Percentiles rank a stretch among this genome's conserved stretches.
Evolutionary conservation across 208 protist species (phyloP).

Genomic region (Crithidia thermophila): DNA sequence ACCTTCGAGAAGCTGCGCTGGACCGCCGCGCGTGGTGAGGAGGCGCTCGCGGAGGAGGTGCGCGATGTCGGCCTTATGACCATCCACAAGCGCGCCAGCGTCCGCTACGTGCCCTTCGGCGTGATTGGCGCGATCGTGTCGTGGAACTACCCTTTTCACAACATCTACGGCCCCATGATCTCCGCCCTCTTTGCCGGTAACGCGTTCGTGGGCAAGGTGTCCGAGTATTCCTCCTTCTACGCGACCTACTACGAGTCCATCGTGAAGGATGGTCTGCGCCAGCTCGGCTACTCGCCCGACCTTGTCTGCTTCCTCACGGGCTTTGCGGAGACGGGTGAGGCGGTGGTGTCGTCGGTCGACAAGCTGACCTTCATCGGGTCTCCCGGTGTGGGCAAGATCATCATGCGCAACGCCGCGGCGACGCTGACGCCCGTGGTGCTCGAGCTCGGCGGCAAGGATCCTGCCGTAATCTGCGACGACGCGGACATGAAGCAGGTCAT

Average conservation of each 20-base stretch:
- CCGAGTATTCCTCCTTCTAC: conserved; percentile 94
- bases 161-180: conserved; percentile 94
- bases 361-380: conserved; percentile 95
- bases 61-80: conserved; percentile 87
- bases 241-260: conserved; percentile 93
- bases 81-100: conserved; percentile 86
- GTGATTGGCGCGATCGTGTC: conserved; percentile 94
- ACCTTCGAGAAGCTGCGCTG: conserved; percentile 94
- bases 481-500: conserved; percentile 90
- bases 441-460: conserved; percentile 96
- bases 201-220: conserved; percentile 94
- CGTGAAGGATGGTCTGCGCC: conserved; percentile 82
- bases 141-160: conserved; percentile 97
- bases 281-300: conserved; percentile 89
- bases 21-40: conserved; percentile 82
- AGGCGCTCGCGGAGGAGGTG: conserved; percentile 80
- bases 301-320: conserved; percentile 94
- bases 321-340: conserved; percentile 92
- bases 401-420: conserved; percentile 90
- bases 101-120: conserved; percentile 89
- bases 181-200: conserved; percentile 95
- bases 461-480: conserved; percentile 92
- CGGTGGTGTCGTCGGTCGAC: conserved; percentile 88
- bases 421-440: conserved; percentile 94
- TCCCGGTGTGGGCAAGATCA: conserved; percentile 84